These are phyloP conservation scores for Ceratobasidium sp. DNA, from an alignment of 1,284 basidiomycete genomes.

Conservation along the genomic window DNA sequence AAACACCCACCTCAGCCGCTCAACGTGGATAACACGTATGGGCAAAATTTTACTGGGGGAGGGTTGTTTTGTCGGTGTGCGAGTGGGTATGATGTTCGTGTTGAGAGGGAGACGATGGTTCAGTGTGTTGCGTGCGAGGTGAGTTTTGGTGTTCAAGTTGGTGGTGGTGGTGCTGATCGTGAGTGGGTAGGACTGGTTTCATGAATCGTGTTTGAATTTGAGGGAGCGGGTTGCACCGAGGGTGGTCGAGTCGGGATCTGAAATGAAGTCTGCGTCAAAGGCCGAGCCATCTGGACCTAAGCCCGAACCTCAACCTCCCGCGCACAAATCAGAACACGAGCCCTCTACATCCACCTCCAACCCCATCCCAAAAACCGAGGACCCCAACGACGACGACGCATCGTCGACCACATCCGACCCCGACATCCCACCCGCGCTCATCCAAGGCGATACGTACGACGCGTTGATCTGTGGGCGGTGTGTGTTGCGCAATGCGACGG, in stretches of 20 bases:
- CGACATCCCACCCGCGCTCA: slow-evolving; percentile 72
- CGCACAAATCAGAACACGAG: too few species aligned
- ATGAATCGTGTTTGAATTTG: slow-evolving; percentile 84
- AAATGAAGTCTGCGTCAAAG: neutral
- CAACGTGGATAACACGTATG: slow-evolving; percentile 72
- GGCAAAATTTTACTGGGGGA: slow-evolving; percentile 72
- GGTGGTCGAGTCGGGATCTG: neutral
- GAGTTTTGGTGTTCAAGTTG: slow-evolving; percentile 52
- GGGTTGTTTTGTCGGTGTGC: slow-evolving; percentile 76
- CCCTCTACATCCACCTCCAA: neutral
- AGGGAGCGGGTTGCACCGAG: slow-evolving; percentile 61
- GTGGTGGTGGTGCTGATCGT: slow-evolving; percentile 40
- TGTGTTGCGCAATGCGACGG: slow-evolving; percentile 65
- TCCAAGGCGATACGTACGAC: slow-evolving; percentile 75
- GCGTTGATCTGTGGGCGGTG: slow-evolving; percentile 76
- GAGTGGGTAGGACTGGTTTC: slow-evolving; percentile 78
- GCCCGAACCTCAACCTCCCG: too few species aligned
- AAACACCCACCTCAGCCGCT: slow-evolving; percentile 60
- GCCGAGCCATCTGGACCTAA: too few species aligned
- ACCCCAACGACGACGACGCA: slow-evolving; percentile 61
- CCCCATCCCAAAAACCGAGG: slow-evolving; percentile 48
- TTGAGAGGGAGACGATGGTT: slow-evolving; percentile 83
- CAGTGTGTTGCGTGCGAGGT: slow-evolving; percentile 87
- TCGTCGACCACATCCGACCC: slow-evolving; percentile 71
- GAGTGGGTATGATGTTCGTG: slow-evolving; percentile 73